These are phyloP conservation scores for Albophoma yamanashiensis DNA, from an alignment of 2,329 filamentous ascomycete genomes.

Conservation along the genomic window DNA sequence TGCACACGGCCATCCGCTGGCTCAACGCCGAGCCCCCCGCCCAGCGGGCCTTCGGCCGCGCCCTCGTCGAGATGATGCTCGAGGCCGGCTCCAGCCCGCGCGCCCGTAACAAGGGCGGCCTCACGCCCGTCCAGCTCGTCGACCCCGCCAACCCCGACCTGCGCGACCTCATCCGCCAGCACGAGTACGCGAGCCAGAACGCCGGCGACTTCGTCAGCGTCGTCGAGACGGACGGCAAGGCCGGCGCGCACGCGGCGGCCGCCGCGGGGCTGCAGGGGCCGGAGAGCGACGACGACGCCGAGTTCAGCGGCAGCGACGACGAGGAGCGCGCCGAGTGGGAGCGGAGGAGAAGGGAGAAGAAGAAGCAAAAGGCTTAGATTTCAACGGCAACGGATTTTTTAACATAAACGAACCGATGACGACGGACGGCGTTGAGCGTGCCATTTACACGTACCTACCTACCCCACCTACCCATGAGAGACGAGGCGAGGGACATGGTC, in stretches of 20 bases:
- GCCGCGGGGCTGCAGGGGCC: slow-evolving; percentile 6
- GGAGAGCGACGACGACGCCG: slow-evolving; percentile 33
- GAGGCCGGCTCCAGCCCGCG: slow-evolving; percentile 59
- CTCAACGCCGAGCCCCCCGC: slow-evolving; percentile 56
- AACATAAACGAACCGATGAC: neutral
- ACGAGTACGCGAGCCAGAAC: slow-evolving; percentile 55
- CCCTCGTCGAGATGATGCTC: slow-evolving; percentile 68
- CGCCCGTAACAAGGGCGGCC: slow-evolving; percentile 58
- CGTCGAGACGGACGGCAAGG: slow-evolving; percentile 9
- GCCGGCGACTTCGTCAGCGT: slow-evolving; percentile 44
- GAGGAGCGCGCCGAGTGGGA: slow-evolving; percentile 54
- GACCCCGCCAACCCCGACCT: slow-evolving; percentile 59
- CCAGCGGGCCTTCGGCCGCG: slow-evolving; percentile 53
- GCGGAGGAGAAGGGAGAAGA: slow-evolving; percentile 34
- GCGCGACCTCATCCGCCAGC: slow-evolving; percentile 53
- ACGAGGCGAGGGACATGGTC: neutral
- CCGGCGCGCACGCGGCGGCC: slow-evolving; percentile 7
- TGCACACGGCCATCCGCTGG: slow-evolving; percentile 71
- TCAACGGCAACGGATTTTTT: neutral
- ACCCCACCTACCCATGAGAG: neutral
- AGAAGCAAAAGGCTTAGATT: slow-evolving; percentile 17
- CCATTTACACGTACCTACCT: slow-evolving; percentile 2
- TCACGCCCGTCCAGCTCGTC: slow-evolving; percentile 61
- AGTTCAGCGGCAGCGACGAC: slow-evolving; percentile 54
- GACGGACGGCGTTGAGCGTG: slow-evolving; percentile 2